These are phyloP conservation scores for Globisporangium cederbergense DNA, from an alignment of 352 stramenopile genomes.

Conservation along the genomic window DNA sequence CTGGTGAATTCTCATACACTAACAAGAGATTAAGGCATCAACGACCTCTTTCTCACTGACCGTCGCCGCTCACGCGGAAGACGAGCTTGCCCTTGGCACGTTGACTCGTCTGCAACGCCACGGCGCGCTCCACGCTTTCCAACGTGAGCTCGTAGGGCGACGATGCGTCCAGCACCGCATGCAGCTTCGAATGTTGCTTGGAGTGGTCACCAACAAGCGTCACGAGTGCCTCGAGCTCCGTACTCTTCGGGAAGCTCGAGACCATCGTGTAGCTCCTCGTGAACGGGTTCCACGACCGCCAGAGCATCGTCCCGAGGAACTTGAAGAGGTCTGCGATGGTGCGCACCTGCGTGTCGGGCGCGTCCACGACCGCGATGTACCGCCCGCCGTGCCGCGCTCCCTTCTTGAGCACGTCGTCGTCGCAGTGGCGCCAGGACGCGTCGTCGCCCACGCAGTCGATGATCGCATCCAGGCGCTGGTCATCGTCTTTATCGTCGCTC, in stretches of 20 bases:
- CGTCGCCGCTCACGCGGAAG: neutral
- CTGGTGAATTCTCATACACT: no score
- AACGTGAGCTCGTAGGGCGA: slow-evolving; percentile 68
- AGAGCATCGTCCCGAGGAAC: slow-evolving; percentile 22
- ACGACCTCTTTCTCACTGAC: neutral
- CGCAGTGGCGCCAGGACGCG: slow-evolving; percentile 33
- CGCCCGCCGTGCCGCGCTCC: slow-evolving; percentile 10
- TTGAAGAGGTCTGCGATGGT: slow-evolving; percentile 23
- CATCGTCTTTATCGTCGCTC: slow-evolving; percentile 3
- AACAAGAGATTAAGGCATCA: no score
- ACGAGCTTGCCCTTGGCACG: slow-evolving; percentile 82
- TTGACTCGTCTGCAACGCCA: slow-evolving; percentile 57
- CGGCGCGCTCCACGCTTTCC: slow-evolving; percentile 45
- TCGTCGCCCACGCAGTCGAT: slow-evolving; percentile 41
- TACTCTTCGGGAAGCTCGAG: slow-evolving; percentile 27
- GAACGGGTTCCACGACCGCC: slow-evolving; percentile 30
- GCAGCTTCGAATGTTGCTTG: slow-evolving; percentile 17
- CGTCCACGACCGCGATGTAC: slow-evolving; percentile 38
- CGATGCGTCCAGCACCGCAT: slow-evolving; percentile 52
- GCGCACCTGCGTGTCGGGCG: slow-evolving; percentile 22
- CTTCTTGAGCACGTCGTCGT: slow-evolving; percentile 11
- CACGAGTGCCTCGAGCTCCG: slow-evolving; percentile 40
- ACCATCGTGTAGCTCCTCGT: slow-evolving; percentile 31
- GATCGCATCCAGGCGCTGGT: slow-evolving; percentile 29
- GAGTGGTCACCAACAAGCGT: slow-evolving; percentile 36